Conservation (phyloP, 768 basidiomycete species). For the Suillus cothurnatus region DNA sequence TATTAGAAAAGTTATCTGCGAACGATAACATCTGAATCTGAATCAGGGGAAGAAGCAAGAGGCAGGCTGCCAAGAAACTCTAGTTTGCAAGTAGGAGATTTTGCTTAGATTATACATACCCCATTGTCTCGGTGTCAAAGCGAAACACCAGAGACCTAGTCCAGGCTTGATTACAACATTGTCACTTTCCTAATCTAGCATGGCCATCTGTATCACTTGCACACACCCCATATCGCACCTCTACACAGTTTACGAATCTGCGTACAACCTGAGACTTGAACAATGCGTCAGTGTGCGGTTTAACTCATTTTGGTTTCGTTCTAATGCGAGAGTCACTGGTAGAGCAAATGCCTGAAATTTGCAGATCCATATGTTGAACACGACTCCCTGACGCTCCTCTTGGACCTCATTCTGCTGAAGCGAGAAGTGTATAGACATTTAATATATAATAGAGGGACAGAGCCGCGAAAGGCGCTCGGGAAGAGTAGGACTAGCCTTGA, state of each 20-base stretch:
- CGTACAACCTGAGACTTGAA: slow-evolving; percentile 77
- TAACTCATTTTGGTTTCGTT: slow-evolving; percentile 10
- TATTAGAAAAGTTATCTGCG: background rate
- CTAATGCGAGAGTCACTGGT: slow-evolving; percentile 1
- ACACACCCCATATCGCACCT: slow-evolving; percentile 64
- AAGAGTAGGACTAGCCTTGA: slow-evolving; percentile 7
- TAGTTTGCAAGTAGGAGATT: background rate
- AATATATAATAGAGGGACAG: slow-evolving; percentile 75
- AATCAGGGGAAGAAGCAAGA: background rate
- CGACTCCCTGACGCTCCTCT: slow-evolving; percentile 67
- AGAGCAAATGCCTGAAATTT: slow-evolving; percentile 65
- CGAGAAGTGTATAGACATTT: slow-evolving; percentile 81
- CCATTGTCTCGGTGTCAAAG: background rate
- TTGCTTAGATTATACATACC: background rate
- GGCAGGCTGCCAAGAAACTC: background rate
- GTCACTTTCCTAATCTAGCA: slow-evolving; percentile 27
- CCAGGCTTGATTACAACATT: background rate
- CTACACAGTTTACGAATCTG: slow-evolving; percentile 82
- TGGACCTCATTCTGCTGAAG: slow-evolving; percentile 84
- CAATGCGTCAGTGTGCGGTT: slow-evolving; percentile 65
- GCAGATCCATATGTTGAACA: slow-evolving; percentile 90
- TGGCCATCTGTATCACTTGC: slow-evolving; percentile 85
- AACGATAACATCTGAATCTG: slow-evolving; percentile 10
- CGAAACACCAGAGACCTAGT: background rate
- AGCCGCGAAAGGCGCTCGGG: slow-evolving; percentile 51